Conservation (phyloP, 176 grass and related monocot genomes). For the Luzula sylvatica region DNA sequence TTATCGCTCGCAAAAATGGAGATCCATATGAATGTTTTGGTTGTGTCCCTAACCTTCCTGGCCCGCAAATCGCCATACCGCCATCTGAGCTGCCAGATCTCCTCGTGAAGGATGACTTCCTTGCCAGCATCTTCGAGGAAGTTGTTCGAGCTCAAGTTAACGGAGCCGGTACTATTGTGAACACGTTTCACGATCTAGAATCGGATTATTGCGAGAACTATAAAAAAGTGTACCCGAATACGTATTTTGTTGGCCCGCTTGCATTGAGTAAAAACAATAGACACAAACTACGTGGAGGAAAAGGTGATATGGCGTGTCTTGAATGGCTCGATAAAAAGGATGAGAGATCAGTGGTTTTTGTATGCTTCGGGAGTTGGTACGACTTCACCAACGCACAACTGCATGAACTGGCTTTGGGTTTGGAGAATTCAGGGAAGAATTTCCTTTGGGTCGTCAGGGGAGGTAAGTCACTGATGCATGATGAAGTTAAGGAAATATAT, state of each 20-base stretch:
- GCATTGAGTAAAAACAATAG: not conserved
- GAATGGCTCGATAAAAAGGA: constrained; percentile 14
- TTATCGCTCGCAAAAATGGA: not conserved
- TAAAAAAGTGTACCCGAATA: not conserved
- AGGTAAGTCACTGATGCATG: too few relatives aligned
- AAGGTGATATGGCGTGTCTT: not conserved
- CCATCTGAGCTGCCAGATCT: constrained; percentile 15
- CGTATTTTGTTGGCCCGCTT: constrained; percentile 26
- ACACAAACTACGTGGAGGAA: not conserved
- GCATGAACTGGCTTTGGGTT: constrained; percentile 23
- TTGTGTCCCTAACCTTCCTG: not conserved
- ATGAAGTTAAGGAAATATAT: too few relatives aligned
- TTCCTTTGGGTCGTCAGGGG: constrained; percentile 30
- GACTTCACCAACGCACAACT: constrained; percentile 20
- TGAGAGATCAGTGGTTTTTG: constrained; percentile 19
- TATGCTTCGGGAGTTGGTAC: constrained; percentile 32
- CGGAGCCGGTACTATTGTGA: not conserved
- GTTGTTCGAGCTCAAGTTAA: not conserved
- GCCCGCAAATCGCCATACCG: constrained; percentile 14
- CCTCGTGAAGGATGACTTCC: not conserved
- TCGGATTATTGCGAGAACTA: not conserved
- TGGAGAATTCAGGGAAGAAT: constrained; percentile 24
- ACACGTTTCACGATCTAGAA: constrained; percentile 24
- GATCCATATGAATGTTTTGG: constrained; percentile 2
- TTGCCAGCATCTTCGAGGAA: fast-evolving